Conservation (phyloP, 768 basidiomycete genomes). For the Stropharia rugosoannulata region DNA sequence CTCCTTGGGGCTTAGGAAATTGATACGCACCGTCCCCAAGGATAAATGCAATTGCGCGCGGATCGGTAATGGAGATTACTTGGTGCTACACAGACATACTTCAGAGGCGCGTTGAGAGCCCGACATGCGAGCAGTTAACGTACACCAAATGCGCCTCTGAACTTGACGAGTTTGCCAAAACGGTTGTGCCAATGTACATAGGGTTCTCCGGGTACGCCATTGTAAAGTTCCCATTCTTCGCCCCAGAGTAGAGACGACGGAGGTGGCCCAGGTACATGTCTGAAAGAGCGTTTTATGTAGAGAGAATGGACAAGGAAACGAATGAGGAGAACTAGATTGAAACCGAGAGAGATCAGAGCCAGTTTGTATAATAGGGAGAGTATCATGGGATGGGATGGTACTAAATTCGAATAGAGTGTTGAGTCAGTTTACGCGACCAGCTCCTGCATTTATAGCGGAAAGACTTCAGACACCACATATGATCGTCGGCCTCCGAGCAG, state of each 20-base stretch:
- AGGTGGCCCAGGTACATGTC: constrained; percentile 52
- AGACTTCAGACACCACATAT: background rate
- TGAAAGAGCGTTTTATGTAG: constrained; percentile 30
- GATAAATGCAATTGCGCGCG: constrained; percentile 51
- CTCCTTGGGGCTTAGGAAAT: constrained; percentile 64
- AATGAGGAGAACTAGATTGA: constrained; percentile 27
- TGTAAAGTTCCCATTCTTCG: constrained; percentile 57
- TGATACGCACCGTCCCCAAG: constrained; percentile 52
- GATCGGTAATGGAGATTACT: constrained; percentile 56
- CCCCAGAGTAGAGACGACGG: constrained; percentile 56
- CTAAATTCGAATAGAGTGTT: background rate
- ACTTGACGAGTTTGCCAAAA: constrained; percentile 55
- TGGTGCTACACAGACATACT: constrained; percentile 40
- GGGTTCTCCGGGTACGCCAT: constrained; percentile 47
- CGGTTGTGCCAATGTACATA: constrained; percentile 52
- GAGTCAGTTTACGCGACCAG: background rate
- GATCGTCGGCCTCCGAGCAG: background rate
- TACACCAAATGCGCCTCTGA: constrained; percentile 59
- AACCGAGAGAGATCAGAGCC: constrained; percentile 23
- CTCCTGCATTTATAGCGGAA: background rate
- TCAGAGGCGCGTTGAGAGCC: constrained; percentile 5
- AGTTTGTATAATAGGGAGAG: constrained; percentile 24
- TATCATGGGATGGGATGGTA: constrained; percentile 18
- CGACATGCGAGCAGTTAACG: constrained; percentile 12
- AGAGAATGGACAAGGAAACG: constrained; percentile 35